Base-by-base conservation (phyloP, 768 basidiomycete genomes). In the Trametes cinnabarina region DNA sequence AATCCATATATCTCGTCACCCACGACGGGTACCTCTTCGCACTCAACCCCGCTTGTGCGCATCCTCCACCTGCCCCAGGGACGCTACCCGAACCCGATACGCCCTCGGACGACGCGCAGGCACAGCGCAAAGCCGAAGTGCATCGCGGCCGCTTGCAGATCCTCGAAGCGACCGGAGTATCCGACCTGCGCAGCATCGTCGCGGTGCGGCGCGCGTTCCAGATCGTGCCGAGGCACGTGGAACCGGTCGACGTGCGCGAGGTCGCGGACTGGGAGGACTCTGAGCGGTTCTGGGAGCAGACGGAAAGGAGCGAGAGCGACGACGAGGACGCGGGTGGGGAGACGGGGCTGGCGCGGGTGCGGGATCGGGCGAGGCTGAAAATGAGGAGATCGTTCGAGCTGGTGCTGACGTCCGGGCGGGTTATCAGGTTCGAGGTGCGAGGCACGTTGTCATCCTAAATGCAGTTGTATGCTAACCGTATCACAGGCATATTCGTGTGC, bases 331-430 rank as follows among this genome's bases (percentile, higher is more conserved):
- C 72, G 46, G 89, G 88, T 8, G 89, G 87, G 10, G 84, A 84
- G 52, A 82, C 77, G 30, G 82, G 72, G 1, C 65, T 86, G 39
- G 70, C 66, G 14, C 68, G 61, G 4, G 39, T 26, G n/a, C 22
- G 42, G 41, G 81, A 86, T 65, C 82, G 77, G 64, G 58, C 63
- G 17, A 69, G 71, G 34, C 57, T 86, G 57, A 79, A 77, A 57
- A 81, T 86, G 73, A 79, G 80, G 61, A 77, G 92, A 44, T 84
- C 84, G 2, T 96, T 98, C 62, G 91, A 94, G 69, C 73, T 96
- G 37, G 72, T 87, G 51, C 76, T 93, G 53, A 79, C 76, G 20
- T 84, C 82, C 10, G 92, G 92, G 3, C 76, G 78, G 28, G 79
- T 88, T 14, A 69, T 92, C 50, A 77, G 87, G 17, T 91, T 92